Percentiles rank a stretch among this genome's conserved stretches.
phyloP scores from a whole-genome alignment of 768 basidiomycete species.

The Suillus sp. region DNA sequence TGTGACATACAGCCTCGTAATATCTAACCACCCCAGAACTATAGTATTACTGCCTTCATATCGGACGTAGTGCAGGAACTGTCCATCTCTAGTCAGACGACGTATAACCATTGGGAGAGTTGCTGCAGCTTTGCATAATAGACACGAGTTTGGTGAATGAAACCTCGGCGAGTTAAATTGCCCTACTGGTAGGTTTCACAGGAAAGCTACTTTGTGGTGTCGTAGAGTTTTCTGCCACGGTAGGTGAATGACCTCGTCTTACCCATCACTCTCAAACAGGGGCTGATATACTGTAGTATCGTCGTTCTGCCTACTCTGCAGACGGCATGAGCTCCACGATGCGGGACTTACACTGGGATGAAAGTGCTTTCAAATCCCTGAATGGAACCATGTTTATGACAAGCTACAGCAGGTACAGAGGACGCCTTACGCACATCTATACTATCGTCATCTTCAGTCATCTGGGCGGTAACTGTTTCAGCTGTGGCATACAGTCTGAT shows the following conservation, averaged over 20 bases:
- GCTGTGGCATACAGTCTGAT: neutral
- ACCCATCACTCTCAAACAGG: neutral
- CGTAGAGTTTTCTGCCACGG: slow-evolving; percentile 15
- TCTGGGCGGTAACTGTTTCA: neutral
- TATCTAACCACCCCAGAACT: neutral
- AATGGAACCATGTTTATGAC: slow-evolving; percentile 6
- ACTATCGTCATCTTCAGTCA: neutral
- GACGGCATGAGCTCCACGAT: neutral
- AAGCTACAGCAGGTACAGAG: neutral
- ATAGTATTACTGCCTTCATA: neutral
- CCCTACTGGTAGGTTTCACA: neutral
- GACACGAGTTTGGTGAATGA: neutral
- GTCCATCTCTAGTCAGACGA: neutral
- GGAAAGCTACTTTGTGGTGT: slow-evolving; percentile 9
- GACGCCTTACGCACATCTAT: neutral
- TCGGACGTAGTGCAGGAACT: neutral
- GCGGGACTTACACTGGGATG: neutral
- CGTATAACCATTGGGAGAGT: neutral
- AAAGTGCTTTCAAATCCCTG: neutral
- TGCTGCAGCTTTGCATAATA: neutral
- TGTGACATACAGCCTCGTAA: neutral
- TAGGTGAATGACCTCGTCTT: neutral
- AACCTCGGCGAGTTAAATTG: neutral
- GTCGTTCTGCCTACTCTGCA: slow-evolving; percentile 11
- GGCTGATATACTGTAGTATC: neutral